Evolutionary conservation across 2,329 filamentous ascomycete species (phyloP).

Genomic region (Verticillium nonalfalfae): DNA sequence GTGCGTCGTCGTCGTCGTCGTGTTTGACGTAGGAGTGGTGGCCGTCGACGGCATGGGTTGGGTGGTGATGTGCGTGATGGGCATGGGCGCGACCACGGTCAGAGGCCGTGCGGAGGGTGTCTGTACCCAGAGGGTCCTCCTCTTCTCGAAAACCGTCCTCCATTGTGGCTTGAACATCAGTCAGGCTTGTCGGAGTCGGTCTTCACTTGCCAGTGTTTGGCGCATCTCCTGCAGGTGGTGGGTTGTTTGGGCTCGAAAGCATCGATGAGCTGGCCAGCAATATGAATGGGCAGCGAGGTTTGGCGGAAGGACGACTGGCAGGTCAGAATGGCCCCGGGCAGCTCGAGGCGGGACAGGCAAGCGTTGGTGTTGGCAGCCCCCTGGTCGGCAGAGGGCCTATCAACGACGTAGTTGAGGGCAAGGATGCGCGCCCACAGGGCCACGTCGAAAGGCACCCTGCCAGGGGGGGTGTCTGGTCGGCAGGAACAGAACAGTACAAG

Average conservation of each 20-base stretch:
- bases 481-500: too few relatives aligned
- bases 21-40: constrained; percentile 20
- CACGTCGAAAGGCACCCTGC: not conserved
- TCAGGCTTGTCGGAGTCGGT: constrained; percentile 32
- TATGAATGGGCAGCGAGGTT: constrained; percentile 23
- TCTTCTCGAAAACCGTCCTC: constrained; percentile 38
- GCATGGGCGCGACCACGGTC: constrained; percentile 7
- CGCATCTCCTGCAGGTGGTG: constrained; percentile 33
- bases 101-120: constrained; percentile 10
- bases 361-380: not conserved
- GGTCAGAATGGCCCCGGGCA: constrained; percentile 1
- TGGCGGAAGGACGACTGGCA: constrained; percentile 11
- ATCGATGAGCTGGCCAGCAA: constrained; percentile 40
- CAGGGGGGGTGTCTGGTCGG: not conserved
- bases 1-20: constrained; percentile 18
- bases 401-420: not conserved
- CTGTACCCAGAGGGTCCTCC: constrained; percentile 28
- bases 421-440: constrained; percentile 2
- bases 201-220: constrained; percentile 31
- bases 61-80: constrained; percentile 17
- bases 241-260: constrained; percentile 29
- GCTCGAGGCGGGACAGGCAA: not conserved
- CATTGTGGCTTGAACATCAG: constrained; percentile 41
- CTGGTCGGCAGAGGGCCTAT: not conserved
- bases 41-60: constrained; percentile 15